phyloP scores from a whole-genome alignment of 495 filamentous ascomycete species.

The Daldinia caldariorum region DNA sequence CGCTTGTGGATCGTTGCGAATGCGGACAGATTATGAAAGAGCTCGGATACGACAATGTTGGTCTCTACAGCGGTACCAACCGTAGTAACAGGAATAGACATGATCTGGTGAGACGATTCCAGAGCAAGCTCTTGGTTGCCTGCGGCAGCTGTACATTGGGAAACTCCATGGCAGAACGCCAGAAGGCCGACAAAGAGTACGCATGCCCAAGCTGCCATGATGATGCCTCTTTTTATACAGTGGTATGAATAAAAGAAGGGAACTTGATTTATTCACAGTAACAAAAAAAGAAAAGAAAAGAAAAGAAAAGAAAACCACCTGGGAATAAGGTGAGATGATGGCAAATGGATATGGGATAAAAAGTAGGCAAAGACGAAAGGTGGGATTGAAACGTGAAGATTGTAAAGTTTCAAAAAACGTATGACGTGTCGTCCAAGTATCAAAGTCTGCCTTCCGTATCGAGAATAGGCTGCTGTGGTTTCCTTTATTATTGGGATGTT shows the following conservation, averaged over 20 bases:
- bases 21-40: slow-evolving; percentile 19
- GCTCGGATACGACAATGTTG: not conserved
- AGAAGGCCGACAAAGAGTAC: slow-evolving; percentile 34
- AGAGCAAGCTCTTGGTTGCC: slow-evolving; percentile 16
- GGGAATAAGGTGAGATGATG: not conserved
- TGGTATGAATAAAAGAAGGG: not conserved
- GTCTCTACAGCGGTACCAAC: not conserved
- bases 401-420: not conserved
- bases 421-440: not conserved
- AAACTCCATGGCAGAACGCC: slow-evolving; percentile 32
- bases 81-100: not conserved
- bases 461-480: not conserved
- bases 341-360: not conserved
- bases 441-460: not conserved
- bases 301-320: no score
- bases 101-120: not conserved
- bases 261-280: not conserved
- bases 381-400: not conserved
- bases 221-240: slow-evolving; percentile 4
- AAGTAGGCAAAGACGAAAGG: not conserved
- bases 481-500: not conserved
- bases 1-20: slow-evolving; percentile 28
- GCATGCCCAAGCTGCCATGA: slow-evolving; percentile 9
- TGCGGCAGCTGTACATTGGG: not conserved
- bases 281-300: no score